Percentiles rank a stretch among this genome's conserved stretches.
These are phyloP conservation scores for Termitomyces sp. DNA, from an alignment of 1,284 basidiomycete species.

Conservation along the genomic window DNA sequence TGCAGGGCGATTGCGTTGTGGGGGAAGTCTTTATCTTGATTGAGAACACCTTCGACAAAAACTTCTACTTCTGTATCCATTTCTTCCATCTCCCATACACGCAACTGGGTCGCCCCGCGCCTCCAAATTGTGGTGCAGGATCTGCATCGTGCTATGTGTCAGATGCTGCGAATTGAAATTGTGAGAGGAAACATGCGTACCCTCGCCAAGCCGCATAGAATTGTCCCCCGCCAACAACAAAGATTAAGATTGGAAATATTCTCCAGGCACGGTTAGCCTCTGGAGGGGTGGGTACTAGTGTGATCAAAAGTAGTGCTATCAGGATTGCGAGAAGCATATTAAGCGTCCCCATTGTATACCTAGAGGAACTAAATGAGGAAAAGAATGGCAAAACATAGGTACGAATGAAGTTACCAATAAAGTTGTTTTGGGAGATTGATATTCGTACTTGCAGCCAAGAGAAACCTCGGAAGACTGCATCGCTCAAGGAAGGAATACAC, in stretches of 20 bases:
- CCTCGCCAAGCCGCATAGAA: slow-evolving; percentile 33
- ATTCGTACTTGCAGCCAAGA: slow-evolving; percentile 25
- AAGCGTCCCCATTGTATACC: slow-evolving; percentile 22
- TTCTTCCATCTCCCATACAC: slow-evolving; percentile 29
- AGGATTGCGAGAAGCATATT: slow-evolving; percentile 23
- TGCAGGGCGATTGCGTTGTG: not conserved
- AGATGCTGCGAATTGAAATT: not conserved
- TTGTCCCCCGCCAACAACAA: slow-evolving; percentile 28
- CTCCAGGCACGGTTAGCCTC: slow-evolving; percentile 28
- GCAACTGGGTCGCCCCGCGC: slow-evolving; percentile 29
- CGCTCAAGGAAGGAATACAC: slow-evolving; percentile 26
- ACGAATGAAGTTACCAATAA: slow-evolving; percentile 22
- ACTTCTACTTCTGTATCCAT: slow-evolving; percentile 21
- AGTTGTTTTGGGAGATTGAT: slow-evolving; percentile 35
- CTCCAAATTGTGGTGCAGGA: slow-evolving; percentile 34
- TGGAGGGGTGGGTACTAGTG: slow-evolving; percentile 23
- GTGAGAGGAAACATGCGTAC: slow-evolving; percentile 17
- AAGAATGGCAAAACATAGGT: not conserved
- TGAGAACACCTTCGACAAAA: slow-evolving; percentile 17
- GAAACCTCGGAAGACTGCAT: slow-evolving; percentile 28
- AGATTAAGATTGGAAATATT: slow-evolving; percentile 27
- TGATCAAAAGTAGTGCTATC: slow-evolving; percentile 24
- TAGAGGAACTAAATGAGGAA: slow-evolving; percentile 1
- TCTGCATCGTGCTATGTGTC: slow-evolving; percentile 14
- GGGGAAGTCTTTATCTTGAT: not conserved